Base-by-base conservation (phyloP, 306 rosid genomes). In the Begonia fuchsioides region DNA sequence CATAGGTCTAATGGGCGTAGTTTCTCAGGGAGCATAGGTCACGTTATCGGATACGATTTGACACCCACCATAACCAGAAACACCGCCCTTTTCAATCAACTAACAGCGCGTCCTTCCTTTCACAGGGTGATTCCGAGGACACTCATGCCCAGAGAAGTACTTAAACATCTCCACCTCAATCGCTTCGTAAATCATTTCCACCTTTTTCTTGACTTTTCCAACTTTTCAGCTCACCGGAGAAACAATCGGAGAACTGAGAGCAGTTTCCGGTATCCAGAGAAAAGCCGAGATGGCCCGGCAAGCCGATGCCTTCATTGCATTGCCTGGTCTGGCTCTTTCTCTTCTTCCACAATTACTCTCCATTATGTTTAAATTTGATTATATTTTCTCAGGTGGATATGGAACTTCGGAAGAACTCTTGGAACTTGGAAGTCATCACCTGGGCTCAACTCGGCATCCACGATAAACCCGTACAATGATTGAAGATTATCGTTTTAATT, bases 371-470 rank as follows among this genome's bases (percentile, higher is more conserved):
- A n/a, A 26, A 26, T 26, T 26, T 26, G 7, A 26, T 5, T 26
- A 5, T 26, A 26, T 26, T 26, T 26, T 26, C 35, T 26, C 48
- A 87, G 94, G 96, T 72, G 95, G 96, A 46, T 87, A 87, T 18
- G 96, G 96, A 17, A 87, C 96, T 44, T 72, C 83, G 6, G 96
- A 87, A 60, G 96, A 87, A 66, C 71, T 87, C 2, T 48, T 83
- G 62, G n/a, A n/a, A n/a, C n/a, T n/a, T n/a, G n/a, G 96, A 87
- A 74, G 76, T 83, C 3, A 87, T 83, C 56, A 78, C 96, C 19
- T 87, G 96, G 96, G 86, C 96, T 61, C 96, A 87, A 20, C 60
- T 87, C 45, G 96, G 96, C 26, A 87, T 87, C 62, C 96, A 87
- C 41, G 81, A 87, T 6, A 87, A 87, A 64, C 96, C 96, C 39